phyloP scores from a whole-genome alignment of 345 rosid genomes.

The Acer negundo region DNA sequence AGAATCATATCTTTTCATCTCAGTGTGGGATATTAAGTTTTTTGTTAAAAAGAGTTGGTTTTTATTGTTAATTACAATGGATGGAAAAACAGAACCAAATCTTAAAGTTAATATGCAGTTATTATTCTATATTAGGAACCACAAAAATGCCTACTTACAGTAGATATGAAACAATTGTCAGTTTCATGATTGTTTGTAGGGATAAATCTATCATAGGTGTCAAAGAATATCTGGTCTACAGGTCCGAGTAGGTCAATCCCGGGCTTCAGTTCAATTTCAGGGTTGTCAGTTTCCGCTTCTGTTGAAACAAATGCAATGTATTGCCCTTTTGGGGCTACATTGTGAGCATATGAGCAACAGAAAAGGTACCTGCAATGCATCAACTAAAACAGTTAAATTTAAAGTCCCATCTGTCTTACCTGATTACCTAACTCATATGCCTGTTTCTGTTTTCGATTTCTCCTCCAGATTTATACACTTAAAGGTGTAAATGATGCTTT shows the following conservation, averaged over 20 bases:
- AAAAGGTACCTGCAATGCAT: conserved; percentile 85
- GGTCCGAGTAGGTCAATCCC: conserved; percentile 79
- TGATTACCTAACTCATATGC: background rate
- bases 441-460: background rate
- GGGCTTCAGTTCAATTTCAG: conserved; percentile 79
- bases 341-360: conserved; percentile 94
- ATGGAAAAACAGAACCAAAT: background rate
- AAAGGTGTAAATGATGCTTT: background rate
- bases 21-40: background rate
- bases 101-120: background rate
- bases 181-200: conserved; percentile 49
- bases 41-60: background rate
- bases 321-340: conserved; percentile 87
- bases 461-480: background rate
- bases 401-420: background rate
- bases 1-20: background rate
- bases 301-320: conserved; percentile 91
- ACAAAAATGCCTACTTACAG: conserved; percentile 42
- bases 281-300: conserved; percentile 88
- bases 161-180: conserved; percentile 85
- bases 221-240: conserved; percentile 79
- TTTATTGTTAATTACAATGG: background rate
- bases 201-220: conserved; percentile 76
- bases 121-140: background rate
- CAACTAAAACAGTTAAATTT: background rate